Evolutionary conservation across 257 asterid species (phyloP).

Genomic region (Solanum acaule): DNA sequence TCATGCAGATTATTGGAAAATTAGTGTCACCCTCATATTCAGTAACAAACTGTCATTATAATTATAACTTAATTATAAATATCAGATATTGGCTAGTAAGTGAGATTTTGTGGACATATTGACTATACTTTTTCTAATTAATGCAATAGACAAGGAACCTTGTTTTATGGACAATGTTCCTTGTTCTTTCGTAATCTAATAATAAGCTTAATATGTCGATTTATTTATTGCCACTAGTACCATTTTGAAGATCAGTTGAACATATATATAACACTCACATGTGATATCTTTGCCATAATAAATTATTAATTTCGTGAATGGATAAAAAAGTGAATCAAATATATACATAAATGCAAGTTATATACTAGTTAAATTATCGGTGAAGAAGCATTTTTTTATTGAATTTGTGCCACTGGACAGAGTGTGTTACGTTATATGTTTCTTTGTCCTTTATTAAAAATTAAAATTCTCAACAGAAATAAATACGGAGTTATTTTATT

Average conservation of each 20-base stretch:
- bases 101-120: background rate
- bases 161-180: background rate
- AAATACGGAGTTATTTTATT: too few relatives aligned
- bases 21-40: background rate
- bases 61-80: background rate
- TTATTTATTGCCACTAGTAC: background rate
- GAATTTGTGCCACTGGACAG: background rate
- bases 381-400: background rate
- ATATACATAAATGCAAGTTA: background rate
- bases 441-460: background rate
- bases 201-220: background rate
- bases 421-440: background rate
- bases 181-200: background rate
- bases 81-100: background rate
- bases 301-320: background rate
- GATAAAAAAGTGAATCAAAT: background rate
- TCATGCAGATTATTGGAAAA: background rate
- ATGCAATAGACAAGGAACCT: background rate
- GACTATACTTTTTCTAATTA: background rate
- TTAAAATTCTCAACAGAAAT: background rate
- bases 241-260: background rate
- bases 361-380: background rate
- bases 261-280: background rate
- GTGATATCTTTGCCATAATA: background rate
- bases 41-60: background rate